Evolutionary conservation across 768 basidiomycete species (phyloP).

Genomic region (Dendrothele bispora): DNA sequence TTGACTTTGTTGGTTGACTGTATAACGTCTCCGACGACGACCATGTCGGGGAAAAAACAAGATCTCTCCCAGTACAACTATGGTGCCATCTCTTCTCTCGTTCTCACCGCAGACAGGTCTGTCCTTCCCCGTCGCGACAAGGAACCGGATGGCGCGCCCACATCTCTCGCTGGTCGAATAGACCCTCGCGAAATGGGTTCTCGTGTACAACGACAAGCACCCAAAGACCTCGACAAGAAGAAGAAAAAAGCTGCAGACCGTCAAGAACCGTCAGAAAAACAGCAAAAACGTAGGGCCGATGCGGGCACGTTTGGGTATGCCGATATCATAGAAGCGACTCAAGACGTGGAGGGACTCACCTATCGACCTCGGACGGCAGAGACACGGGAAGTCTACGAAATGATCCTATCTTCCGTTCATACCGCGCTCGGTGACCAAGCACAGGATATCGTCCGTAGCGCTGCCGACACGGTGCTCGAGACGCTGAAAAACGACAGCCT

Average conservation of each 20-base stretch:
- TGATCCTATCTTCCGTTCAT: conserved; percentile 84
- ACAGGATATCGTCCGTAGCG: conserved; percentile 92
- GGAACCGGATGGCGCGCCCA: conserved; percentile 96
- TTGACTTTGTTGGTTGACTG: too few relatives aligned
- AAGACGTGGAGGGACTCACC: conserved; percentile 88
- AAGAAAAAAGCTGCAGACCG: conserved; percentile 78
- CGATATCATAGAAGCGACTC: conserved; percentile 92
- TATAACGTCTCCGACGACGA: conserved; percentile 4
- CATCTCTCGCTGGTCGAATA: conserved; percentile 88
- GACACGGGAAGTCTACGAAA: conserved; percentile 92
- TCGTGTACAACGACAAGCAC: conserved; percentile 75
- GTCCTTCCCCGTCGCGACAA: conserved; percentile 83
- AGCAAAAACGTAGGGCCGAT: conserved; percentile 61
- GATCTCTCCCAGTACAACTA: conserved; percentile 95
- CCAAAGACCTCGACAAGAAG: conserved; percentile 91
- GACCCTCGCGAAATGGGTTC: conserved; percentile 93
- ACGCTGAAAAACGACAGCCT: conserved; percentile 82
- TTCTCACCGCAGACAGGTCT: conserved; percentile 88
- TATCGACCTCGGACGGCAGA: conserved; percentile 94
- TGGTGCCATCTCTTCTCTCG: conserved; percentile 90
- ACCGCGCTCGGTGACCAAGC: conserved; percentile 89
- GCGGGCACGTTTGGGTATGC: conserved; percentile 71
- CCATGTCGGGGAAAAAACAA: conserved; percentile 42
- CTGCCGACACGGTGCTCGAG: conserved; percentile 90
- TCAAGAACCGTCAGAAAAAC: conserved; percentile 58